Evolutionary conservation across 2,329 filamentous ascomycete genomes (phyloP), one percentile per base, ranked within the genome.

Genomic region (Parascedosporium putredinis): DNA sequence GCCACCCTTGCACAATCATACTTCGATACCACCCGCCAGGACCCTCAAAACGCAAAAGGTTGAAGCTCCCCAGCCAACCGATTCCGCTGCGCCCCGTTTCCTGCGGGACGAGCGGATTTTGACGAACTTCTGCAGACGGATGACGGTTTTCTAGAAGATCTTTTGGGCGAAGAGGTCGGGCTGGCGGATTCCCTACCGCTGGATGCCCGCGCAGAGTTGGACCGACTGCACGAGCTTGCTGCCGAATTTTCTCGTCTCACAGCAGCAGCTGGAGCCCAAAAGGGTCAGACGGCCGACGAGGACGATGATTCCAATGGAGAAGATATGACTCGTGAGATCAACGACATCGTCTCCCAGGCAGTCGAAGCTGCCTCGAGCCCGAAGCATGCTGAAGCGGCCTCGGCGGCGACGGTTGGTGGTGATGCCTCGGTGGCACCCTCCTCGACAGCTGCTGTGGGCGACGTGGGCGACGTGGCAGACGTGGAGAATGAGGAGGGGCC

Each of bases 281-380:
- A 8, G 27, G 54, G n/a, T 33, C 44, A 47, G 3, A 49, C 43
- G 3, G 55, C 57, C 0, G 56, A 55, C 2, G 60, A 62, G 1
- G 63, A 62, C 0, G 65, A 70, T 46, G 64, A 76, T 55, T 78
- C 75, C 0, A 74, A 78, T n/a, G 69, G 69, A 1, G 73, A 77
- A 29, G 56, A 57, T 2, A 77, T 76, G 72, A 60, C 59, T 4
- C 61, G 60, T 4, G 66, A 74, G 46, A 64, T 71, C 3, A 64
- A 73, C 18, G 27, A n/a, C 9, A 44, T 50, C 6, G 3, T 50
- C 7, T 50, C 47, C 34, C 60, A 68, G 14, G 61, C 76, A 7
- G 64, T 80, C 12, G 65, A 69, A 3, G 44, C n/a, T n/a, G n/a
- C n/a, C n/a, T n/a, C n/a, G n/a, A n/a, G n/a, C n/a, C n/a, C n/a